phyloP scores from a whole-genome alignment of 2,329 filamentous ascomycete genomes.

The Verticillium zaregamsianum region DNA sequence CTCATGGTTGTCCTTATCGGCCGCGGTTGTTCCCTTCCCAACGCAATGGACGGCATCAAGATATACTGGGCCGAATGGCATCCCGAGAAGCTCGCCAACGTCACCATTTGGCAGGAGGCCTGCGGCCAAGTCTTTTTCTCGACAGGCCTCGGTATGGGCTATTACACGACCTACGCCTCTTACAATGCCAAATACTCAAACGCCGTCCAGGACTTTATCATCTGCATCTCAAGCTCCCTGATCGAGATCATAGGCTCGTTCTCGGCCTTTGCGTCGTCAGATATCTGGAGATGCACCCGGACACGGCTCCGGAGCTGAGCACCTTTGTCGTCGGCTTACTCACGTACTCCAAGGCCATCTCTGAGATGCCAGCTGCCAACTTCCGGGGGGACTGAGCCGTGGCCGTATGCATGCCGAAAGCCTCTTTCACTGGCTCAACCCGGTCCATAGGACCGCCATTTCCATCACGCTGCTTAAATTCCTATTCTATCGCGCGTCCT shows the following conservation, averaged over 20 bases:
- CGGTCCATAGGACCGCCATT: too few relatives aligned
- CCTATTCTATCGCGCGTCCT: too few relatives aligned
- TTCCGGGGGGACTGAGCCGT: too few relatives aligned
- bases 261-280: slow-evolving; percentile 47
- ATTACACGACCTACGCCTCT: slow-evolving; percentile 51
- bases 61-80: slow-evolving; percentile 35
- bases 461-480: too few relatives aligned
- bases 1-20: slow-evolving; percentile 49
- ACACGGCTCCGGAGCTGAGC: slow-evolving; percentile 30
- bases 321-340: slow-evolving; percentile 52
- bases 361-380: slow-evolving; percentile 51
- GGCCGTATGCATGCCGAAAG: too few relatives aligned
- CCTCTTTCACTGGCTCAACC: too few relatives aligned
- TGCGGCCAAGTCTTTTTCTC: slow-evolving; percentile 40
- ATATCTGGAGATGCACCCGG: slow-evolving; percentile 25
- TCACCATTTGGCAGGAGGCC: slow-evolving; percentile 48
- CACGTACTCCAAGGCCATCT: slow-evolving; percentile 46
- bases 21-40: slow-evolving; percentile 43
- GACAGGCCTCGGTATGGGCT: slow-evolving; percentile 36
- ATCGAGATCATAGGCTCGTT: slow-evolving; percentile 43
- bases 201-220: slow-evolving; percentile 49
- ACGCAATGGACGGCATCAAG: slow-evolving; percentile 43
- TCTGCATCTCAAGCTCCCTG: slow-evolving; percentile 46
- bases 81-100: slow-evolving; percentile 38
- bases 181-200: slow-evolving; percentile 51